Conservation (phyloP, 345 rosid species). For the Arabidopsis arenosa region DNA sequence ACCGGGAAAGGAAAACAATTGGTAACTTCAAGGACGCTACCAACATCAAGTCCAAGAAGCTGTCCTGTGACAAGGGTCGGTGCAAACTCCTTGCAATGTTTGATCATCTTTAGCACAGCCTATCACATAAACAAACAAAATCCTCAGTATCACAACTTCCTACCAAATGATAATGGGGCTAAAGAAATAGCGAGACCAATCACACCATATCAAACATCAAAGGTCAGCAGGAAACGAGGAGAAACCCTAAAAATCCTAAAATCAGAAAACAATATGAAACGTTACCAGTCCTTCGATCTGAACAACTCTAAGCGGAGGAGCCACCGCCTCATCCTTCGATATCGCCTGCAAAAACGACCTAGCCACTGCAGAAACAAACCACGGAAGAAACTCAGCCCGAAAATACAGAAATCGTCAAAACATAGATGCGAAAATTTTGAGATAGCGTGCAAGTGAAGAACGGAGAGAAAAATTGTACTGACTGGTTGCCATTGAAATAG, state of each 20-base stretch:
- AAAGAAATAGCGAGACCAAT: neutral
- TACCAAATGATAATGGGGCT: neutral
- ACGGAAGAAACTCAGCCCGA: neutral
- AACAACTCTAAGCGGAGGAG: conserved; percentile 92
- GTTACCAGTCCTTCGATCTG: conserved; percentile 97
- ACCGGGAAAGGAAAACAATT: conserved; percentile 99
- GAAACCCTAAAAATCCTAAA: neutral
- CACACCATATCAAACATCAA: neutral
- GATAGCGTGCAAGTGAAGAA: conserved; percentile 9
- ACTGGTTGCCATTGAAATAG: conserved; percentile 46
- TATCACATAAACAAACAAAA: conserved; percentile 38
- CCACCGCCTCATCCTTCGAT: conserved; percentile 76
- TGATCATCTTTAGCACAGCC: conserved; percentile 92
- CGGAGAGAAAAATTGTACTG: neutral
- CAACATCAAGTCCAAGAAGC: conserved; percentile 98
- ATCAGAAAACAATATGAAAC: neutral
- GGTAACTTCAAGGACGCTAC: conserved; percentile 97
- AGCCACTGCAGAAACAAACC: conserved; percentile 47
- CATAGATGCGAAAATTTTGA: conserved; percentile 2
- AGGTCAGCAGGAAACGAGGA: neutral
- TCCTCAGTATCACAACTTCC: neutral
- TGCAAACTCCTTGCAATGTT: conserved; percentile 96
- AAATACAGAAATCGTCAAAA: neutral
- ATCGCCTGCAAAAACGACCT: conserved; percentile 91
- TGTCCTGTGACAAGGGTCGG: conserved; percentile 97